These are phyloP conservation scores for Seiridium unicorne DNA, from an alignment of 2,329 filamentous ascomycete genomes.

Conservation along the genomic window DNA sequence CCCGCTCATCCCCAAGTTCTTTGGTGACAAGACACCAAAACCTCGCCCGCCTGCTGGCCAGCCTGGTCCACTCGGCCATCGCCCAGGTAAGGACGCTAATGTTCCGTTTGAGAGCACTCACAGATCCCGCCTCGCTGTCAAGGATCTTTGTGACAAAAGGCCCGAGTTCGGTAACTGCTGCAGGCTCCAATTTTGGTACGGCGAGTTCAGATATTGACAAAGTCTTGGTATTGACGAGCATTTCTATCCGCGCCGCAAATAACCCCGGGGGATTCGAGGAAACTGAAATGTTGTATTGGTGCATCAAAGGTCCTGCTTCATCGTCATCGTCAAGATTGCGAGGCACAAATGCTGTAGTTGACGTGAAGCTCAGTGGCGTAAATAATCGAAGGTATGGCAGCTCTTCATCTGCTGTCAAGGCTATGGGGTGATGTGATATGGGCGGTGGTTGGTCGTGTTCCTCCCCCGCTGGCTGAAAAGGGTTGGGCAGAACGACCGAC, in stretches of 20 bases:
- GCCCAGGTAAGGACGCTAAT: conserved; percentile 63
- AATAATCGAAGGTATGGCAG: conserved; percentile 71
- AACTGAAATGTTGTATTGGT: conserved; percentile 57
- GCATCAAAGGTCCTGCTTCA: conserved; percentile 35
- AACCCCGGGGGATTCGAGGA: conserved; percentile 48
- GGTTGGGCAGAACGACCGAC: conserved; percentile 20
- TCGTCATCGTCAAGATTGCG: conserved; percentile 16
- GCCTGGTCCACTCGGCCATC: conserved; percentile 65
- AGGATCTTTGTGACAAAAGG: conserved; percentile 47
- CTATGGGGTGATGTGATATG: conserved; percentile 64
- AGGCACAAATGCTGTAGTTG: conserved; percentile 47
- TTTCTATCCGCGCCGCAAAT: conserved; percentile 56
- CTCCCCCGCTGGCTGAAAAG: conserved; percentile 22
- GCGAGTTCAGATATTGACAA: conserved; percentile 50
- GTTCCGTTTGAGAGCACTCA: conserved; percentile 52
- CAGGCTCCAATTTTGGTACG: conserved; percentile 55
- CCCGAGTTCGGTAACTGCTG: conserved; percentile 57
- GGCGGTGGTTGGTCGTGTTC: conserved; percentile 35
- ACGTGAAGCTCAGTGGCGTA: conserved; percentile 63
- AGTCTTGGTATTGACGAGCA: conserved; percentile 55
- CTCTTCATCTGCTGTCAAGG: conserved; percentile 62
- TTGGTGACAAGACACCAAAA: conserved; percentile 58
- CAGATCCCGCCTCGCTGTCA: conserved; percentile 22
- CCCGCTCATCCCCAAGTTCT: conserved; percentile 39
- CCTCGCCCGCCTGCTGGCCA: conserved; percentile 58